These are phyloP conservation scores for Apiospora pterosperma DNA, from an alignment of 2,329 filamentous ascomycete species.

Conservation along the genomic window DNA sequence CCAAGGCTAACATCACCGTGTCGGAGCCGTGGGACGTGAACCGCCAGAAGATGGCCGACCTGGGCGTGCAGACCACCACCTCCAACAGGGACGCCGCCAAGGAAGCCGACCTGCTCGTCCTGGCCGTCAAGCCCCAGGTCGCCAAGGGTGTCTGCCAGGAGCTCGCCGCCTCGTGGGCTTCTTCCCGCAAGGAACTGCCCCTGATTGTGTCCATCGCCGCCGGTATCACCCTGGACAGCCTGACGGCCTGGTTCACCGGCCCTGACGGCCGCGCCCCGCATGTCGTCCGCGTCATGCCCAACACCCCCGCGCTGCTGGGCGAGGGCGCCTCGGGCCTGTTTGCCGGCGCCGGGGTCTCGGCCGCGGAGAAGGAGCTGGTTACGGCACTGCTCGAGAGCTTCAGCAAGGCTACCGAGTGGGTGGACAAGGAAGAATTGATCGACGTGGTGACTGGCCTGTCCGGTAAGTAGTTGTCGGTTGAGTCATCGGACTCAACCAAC, in stretches of 20 bases:
- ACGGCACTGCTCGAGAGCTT: slow-evolving; percentile 40
- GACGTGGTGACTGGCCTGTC: slow-evolving; percentile 49
- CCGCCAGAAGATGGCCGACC: slow-evolving; percentile 43
- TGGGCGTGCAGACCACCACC: slow-evolving; percentile 43
- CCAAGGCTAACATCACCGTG: slow-evolving; percentile 41
- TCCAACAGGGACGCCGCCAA: slow-evolving; percentile 42
- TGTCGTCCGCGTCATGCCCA: slow-evolving; percentile 50
- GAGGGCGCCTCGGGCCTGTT: slow-evolving; percentile 48
- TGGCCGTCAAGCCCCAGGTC: slow-evolving; percentile 51
- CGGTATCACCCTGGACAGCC: slow-evolving; percentile 42
- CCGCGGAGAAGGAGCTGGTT: slow-evolving; percentile 38
- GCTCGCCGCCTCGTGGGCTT: slow-evolving; percentile 36
- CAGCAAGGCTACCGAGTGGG: slow-evolving; percentile 47
- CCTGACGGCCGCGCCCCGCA: slow-evolving; percentile 37
- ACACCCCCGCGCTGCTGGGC: slow-evolving; percentile 47
- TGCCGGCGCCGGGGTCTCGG: slow-evolving; percentile 38
- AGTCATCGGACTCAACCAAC: background rate
- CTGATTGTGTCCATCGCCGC: slow-evolving; percentile 47
- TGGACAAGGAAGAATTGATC: slow-evolving; percentile 45
- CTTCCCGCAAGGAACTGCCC: slow-evolving; percentile 25
- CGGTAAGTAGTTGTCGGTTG: slow-evolving; percentile 28
- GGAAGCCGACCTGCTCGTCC: slow-evolving; percentile 43
- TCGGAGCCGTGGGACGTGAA: slow-evolving; percentile 52
- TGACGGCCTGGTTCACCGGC: slow-evolving; percentile 38
- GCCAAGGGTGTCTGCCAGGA: slow-evolving; percentile 44